Base-by-base conservation (phyloP, 805 yeast species). In the Metschnikowia bowlesiae region DNA sequence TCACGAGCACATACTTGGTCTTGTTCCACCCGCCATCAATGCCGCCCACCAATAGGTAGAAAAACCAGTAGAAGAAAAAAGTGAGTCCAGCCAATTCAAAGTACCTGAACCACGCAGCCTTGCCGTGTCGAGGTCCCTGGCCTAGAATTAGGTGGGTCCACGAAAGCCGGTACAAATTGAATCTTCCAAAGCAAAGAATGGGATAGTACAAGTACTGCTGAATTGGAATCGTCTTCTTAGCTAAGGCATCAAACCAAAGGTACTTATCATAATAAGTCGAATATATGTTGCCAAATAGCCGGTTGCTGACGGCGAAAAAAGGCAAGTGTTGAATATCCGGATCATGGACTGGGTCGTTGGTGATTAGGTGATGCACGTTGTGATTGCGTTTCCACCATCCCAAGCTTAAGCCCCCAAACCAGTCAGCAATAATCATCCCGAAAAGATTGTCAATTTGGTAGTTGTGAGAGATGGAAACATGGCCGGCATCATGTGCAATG, bases 301-400 rank as follows among this genome's bases (percentile, higher is more conserved):
- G 72, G 1, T 87, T 75, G 48, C 90, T 83, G 16, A 89, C 95
- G 2, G 96, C 95, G 64, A 89, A 89, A 60, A 89, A 89, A 1
- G 97, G 97, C 55, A 89, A 66, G 68, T 89, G 96, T 67, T 89
- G 97, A 63, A 89, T 90, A 68, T 89, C 97, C 0, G 97, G 97
- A 61, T 89, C 97, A 63, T 90, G 96, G 1, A 86, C 85, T 0
- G 97, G 96, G 62, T 89, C 96, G 66, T 89, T 89, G n/a, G 96
- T 87, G 48, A 89, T 78, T 46, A 89, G 69, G 64, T 89, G 97
- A 67, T 89, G 97, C n/a, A 89, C 95, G 64, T 89, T 89, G 68
- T 89, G 97, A 66, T 87, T 89, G 47, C 91, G 75, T 60, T 89
- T 90, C 97, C 97, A 89, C 97, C 97, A 89, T 2, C 96, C 96